Base-by-base conservation (phyloP, 176 grass and related monocot genomes). In the Musa troglodytarum region DNA sequence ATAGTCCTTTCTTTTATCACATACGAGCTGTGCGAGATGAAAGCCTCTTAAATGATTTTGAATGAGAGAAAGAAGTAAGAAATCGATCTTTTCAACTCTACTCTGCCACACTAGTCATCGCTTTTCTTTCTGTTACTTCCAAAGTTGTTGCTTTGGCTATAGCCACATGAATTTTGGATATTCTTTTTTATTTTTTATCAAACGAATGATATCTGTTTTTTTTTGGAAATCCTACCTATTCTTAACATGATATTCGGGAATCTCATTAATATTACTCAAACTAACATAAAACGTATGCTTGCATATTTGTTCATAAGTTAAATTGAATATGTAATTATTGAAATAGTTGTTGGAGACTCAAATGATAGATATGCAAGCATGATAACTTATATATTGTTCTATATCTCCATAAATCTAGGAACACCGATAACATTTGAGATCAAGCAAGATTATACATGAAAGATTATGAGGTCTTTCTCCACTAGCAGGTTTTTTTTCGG, bases 31-130 rank as follows among this genome's bases (percentile, higher is more conserved):
- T 74, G 28, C 71, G 1, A 74, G 70, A 74, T 74, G 70, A 74
- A 74, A 74, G 23, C 54, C 43, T 76, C 74, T 63, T 76, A 54
- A 19, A 63, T 0, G 9, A 8, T 63, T 63, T 61, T 76, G 17
- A 76, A 76, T 66, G 75, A 77, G 75, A 77, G 56, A 77, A 77
- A 53, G 24, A 77, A 67, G 75, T 66, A 23, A 77, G 23, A 1
- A 65, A 77, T 77, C 24, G 22, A 21, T 77, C 17, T 62, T 77
- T 77, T 65, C 58, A 21, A 65, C 75, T 65, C 1, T 50, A 50
- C 58, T 77, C 75, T 77, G 14, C 24, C 58, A 67, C 58, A 53
- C 58, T 7, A 3, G 29, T 77, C 28, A 11, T 77, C 67, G 75
- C 1, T 56, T 56, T 56, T 56, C 16, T 63, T 63, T n/a, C 21